Evolutionary conservation across 768 basidiomycete species (phyloP).

Genomic region (Lactarius evosmus): DNA sequence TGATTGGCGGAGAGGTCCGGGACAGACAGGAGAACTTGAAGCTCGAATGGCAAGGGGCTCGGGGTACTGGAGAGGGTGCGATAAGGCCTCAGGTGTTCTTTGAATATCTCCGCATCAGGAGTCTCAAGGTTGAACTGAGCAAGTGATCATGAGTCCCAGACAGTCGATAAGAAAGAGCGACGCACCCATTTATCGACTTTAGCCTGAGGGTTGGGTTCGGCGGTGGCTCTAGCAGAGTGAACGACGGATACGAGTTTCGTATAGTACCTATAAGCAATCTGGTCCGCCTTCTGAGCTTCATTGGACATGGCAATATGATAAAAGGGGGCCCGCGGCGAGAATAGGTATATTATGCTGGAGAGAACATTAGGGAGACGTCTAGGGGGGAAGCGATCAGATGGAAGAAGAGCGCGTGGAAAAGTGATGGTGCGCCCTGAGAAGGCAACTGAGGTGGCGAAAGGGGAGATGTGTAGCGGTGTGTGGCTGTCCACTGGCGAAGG

Average conservation of each 20-base stretch:
- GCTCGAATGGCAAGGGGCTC: conserved; percentile 48
- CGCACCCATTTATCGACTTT: conserved; percentile 83
- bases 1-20: conserved; percentile 69
- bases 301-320: conserved; percentile 44
- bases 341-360: conserved; percentile 24
- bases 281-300: conserved; percentile 70
- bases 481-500: not conserved
- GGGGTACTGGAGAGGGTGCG: conserved; percentile 48
- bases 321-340: conserved; percentile 18
- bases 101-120: conserved; percentile 67
- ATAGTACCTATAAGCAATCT: conserved; percentile 82
- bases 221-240: conserved; percentile 66
- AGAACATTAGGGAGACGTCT: conserved; percentile 26
- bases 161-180: conserved; percentile 14
- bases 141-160: conserved; percentile 1
- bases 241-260: conserved; percentile 77
- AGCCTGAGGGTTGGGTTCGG: conserved; percentile 40
- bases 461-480: not conserved
- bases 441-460: conserved; percentile 1
- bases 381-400: not conserved
- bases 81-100: conserved; percentile 59
- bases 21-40: conserved; percentile 67
- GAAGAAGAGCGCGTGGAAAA: not conserved
- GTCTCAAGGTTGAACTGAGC: conserved; percentile 78
- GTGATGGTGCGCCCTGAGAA: not conserved